Conservation (phyloP, 2,329 filamentous ascomycete genomes). For the Pestalotiopsis sp. region DNA sequence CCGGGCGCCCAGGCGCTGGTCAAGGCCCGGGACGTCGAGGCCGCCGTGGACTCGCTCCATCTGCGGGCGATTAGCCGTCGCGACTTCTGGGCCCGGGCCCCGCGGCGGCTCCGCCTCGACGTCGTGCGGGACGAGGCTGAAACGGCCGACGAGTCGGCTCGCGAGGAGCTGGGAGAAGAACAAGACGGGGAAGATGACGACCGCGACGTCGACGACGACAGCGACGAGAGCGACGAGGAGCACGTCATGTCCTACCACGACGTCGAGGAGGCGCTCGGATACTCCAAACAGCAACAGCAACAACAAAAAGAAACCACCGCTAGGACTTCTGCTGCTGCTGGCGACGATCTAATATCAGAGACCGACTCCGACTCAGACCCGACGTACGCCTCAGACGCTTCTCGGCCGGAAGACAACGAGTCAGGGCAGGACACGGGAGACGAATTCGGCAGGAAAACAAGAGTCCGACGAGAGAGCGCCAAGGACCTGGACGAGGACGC, state of each 20-base stretch:
- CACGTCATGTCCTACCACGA: slow-evolving; percentile 44
- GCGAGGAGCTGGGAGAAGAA: background rate
- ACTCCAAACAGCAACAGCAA: slow-evolving; percentile 4
- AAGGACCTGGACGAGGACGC: slow-evolving; percentile 7
- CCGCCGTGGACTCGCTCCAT: slow-evolving; percentile 51
- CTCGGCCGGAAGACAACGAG: slow-evolving; percentile 2
- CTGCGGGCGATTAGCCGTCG: slow-evolving; percentile 38
- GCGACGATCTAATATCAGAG: background rate
- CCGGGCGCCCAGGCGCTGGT: slow-evolving; percentile 35
- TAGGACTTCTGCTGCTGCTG: background rate
- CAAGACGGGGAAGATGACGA: background rate
- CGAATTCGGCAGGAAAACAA: background rate
- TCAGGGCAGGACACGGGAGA: background rate
- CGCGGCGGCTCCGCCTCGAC: slow-evolving; percentile 52
- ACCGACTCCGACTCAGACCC: slow-evolving; percentile 6
- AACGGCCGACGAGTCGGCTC: slow-evolving; percentile 2
- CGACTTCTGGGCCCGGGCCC: slow-evolving; percentile 50
- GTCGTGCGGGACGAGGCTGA: slow-evolving; percentile 35
- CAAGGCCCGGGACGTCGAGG: slow-evolving; percentile 48
- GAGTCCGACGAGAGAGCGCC: background rate
- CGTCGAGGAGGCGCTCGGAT: slow-evolving; percentile 44
- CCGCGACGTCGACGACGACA: background rate
- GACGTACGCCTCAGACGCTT: slow-evolving; percentile 1
- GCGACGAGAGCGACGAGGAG: slow-evolving; percentile 22
- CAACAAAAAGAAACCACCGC: background rate